A percentile compares a stretch with the other conserved stretches of the same genome.
Conservation (phyloP, 768 basidiomycete species). For the Panaeolus cyanescens region DNA sequence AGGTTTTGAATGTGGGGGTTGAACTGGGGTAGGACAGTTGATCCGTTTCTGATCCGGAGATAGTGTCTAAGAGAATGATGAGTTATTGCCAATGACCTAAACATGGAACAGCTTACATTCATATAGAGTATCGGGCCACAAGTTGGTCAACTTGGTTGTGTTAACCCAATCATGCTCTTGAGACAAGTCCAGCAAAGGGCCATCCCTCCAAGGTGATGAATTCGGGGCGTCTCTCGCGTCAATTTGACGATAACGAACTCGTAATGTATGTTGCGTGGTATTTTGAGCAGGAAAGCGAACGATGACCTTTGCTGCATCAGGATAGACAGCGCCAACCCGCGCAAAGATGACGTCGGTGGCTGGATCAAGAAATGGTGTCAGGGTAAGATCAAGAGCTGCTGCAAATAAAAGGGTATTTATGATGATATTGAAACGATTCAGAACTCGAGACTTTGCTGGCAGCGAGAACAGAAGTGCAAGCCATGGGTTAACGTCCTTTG, state of each 20-base stretch:
- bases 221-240: slow-evolving; percentile 21
- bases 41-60: slow-evolving; percentile 43
- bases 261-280: slow-evolving; percentile 30
- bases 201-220: slow-evolving; percentile 47
- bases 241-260: slow-evolving; percentile 49
- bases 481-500: neutral
- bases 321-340: slow-evolving; percentile 70
- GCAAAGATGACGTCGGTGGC: slow-evolving; percentile 61
- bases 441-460: slow-evolving; percentile 31
- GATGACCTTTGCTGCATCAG: slow-evolving; percentile 61
- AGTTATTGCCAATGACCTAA: slow-evolving; percentile 1
- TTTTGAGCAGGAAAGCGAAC: slow-evolving; percentile 56
- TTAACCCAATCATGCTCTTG: slow-evolving; percentile 58
- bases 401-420: slow-evolving; percentile 35
- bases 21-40: slow-evolving; percentile 48
- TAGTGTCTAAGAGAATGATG: slow-evolving; percentile 37
- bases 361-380: slow-evolving; percentile 56
- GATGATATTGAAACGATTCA: slow-evolving; percentile 28
- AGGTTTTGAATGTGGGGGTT: slow-evolving; percentile 68
- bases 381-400: slow-evolving; percentile 49
- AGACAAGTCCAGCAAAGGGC: slow-evolving; percentile 48
- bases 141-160: slow-evolving; percentile 52
- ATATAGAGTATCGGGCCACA: slow-evolving; percentile 71
- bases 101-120: slow-evolving; percentile 52
- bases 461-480: slow-evolving; percentile 32